Percentiles rank a stretch among this genome's conserved stretches.
These are phyloP conservation scores for Ceratocystis huliohia DNA, from an alignment of 2,329 filamentous ascomycete species.

Conservation along the genomic window DNA sequence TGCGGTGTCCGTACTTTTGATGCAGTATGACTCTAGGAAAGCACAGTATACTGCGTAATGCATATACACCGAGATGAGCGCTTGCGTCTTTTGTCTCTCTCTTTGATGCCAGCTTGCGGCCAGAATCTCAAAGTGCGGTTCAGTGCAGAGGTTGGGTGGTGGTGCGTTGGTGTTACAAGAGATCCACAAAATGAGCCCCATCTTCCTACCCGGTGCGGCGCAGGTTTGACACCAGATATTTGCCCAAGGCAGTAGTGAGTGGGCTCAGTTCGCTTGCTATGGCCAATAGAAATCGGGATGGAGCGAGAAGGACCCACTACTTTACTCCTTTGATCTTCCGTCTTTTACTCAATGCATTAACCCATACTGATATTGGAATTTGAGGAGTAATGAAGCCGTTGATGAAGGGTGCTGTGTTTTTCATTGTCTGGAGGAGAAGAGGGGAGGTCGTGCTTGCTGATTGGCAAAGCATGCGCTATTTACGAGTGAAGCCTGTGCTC, in stretches of 20 bases:
- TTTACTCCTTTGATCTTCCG: not conserved
- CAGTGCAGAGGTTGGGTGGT: not conserved
- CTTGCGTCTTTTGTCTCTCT: not conserved
- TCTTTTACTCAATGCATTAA: not conserved
- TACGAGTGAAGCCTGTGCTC: not conserved
- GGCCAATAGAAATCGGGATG: slow-evolving; percentile 19
- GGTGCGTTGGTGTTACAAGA: not conserved
- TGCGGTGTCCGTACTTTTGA: no score
- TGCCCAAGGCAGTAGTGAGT: not conserved
- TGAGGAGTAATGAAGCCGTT: not conserved
- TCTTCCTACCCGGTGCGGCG: not conserved
- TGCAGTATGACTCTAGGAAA: no score
- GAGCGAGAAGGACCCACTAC: slow-evolving; percentile 14
- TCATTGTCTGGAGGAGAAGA: not conserved
- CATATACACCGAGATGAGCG: no score
- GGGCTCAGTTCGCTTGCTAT: slow-evolving; percentile 20
- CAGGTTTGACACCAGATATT: not conserved
- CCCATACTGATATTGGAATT: not conserved
- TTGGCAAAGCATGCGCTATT: not conserved
- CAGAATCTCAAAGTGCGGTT: not conserved
- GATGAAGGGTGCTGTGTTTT: not conserved
- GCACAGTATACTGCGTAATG: no score
- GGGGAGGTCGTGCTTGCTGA: not conserved
- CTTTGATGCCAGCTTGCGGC: not conserved
- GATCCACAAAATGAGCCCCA: not conserved